phyloP scores from a whole-genome alignment of 495 filamentous ascomycete genomes.

The Aspergillus ostianus region DNA sequence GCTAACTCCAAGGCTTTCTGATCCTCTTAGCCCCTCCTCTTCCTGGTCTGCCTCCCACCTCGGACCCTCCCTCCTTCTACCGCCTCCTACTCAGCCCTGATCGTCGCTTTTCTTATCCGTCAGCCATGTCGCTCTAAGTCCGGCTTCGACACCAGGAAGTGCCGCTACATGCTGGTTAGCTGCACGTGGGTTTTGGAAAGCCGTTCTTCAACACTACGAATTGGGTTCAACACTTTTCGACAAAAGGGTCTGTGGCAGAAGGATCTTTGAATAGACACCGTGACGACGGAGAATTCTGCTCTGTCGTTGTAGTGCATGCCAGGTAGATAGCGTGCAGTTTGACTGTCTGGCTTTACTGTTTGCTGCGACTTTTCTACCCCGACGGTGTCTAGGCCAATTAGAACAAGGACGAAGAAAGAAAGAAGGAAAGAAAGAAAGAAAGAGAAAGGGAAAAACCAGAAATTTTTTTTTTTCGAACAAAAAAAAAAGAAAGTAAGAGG shows the following conservation, averaged over 20 bases:
- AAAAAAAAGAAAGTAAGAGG: slow-evolving; percentile 2
- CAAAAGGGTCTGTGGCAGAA: slow-evolving; percentile 12
- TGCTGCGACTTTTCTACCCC: neutral
- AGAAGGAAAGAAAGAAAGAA: neutral
- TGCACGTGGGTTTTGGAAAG: slow-evolving; percentile 14
- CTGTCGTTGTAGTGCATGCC: slow-evolving; percentile 25
- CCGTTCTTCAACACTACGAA: slow-evolving; percentile 12
- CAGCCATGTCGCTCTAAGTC: slow-evolving; percentile 26
- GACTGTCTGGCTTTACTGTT: neutral
- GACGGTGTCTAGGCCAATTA: neutral
- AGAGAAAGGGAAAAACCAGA: neutral
- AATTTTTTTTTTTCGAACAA: neutral
- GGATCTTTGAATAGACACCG: slow-evolving; percentile 11
- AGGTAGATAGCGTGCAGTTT: slow-evolving; percentile 14
- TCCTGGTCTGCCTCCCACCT: slow-evolving; percentile 8
- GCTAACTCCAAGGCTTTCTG: slow-evolving; percentile 13
- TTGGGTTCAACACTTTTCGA: slow-evolving; percentile 13
- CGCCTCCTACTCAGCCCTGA: slow-evolving; percentile 4
- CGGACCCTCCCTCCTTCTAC: neutral
- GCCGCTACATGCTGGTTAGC: slow-evolving; percentile 19
- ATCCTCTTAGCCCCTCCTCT: slow-evolving; percentile 15
- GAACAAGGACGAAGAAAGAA: slow-evolving; percentile 1
- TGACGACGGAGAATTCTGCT: slow-evolving; percentile 8
- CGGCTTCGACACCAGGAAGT: slow-evolving; percentile 19
- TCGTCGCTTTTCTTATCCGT: slow-evolving; percentile 11